phyloP scores from a whole-genome alignment of 768 basidiomycete genomes.

The Tylopilus felleus region DNA sequence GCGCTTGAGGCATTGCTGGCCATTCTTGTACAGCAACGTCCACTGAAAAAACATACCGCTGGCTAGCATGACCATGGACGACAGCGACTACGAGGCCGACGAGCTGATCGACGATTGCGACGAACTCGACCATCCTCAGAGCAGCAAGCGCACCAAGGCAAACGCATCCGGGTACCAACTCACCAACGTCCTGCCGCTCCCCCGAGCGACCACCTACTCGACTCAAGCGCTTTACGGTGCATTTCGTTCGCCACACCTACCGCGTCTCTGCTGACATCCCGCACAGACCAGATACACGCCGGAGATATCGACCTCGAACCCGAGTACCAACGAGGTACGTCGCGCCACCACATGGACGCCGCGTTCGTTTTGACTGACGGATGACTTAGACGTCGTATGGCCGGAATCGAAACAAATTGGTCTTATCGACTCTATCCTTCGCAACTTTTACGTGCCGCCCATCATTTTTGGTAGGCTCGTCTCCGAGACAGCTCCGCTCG shows the following conservation, averaged over 20 bases:
- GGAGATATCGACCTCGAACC: conserved; percentile 68
- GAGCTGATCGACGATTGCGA: conserved; percentile 19
- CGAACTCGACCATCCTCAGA: conserved; percentile 3
- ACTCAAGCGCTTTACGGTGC: conserved; percentile 58
- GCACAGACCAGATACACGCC: conserved; percentile 59
- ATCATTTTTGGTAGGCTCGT: conserved; percentile 62
- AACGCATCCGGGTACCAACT: conserved; percentile 27
- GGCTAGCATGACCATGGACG: conserved; percentile 15
- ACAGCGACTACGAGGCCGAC: conserved; percentile 21
- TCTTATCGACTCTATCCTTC: conserved; percentile 73
- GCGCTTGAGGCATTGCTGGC: no score
- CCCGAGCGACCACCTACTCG: conserved; percentile 61
- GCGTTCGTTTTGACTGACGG: not conserved
- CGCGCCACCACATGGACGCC: not conserved
- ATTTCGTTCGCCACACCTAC: not conserved
- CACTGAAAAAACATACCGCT: no score
- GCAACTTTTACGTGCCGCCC: conserved; percentile 78
- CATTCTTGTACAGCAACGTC: no score
- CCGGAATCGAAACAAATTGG: conserved; percentile 69
- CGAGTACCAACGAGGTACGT: conserved; percentile 72
- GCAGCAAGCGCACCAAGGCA: conserved; percentile 1
- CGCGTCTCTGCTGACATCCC: not conserved
- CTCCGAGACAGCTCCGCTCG: no score
- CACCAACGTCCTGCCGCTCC: conserved; percentile 48
- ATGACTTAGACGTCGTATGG: conserved; percentile 68